These are phyloP conservation scores for Corylus heterophylla DNA, from an alignment of 306 rosid genomes.

Conservation along the genomic window DNA sequence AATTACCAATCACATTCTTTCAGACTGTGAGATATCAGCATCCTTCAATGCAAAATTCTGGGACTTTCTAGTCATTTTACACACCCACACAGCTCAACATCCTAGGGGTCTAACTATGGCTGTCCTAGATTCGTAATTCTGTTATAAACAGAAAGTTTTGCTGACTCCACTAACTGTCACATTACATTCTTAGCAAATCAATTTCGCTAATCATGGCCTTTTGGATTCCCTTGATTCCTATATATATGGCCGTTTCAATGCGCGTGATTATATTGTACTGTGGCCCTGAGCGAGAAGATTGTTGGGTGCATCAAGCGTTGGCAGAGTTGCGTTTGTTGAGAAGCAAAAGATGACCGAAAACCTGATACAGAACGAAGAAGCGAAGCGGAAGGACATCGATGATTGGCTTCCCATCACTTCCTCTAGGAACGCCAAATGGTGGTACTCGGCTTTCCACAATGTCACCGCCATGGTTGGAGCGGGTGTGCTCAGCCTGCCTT, in stretches of 20 bases:
- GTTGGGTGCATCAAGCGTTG: not conserved
- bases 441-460: conserved; percentile 91
- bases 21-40: not conserved
- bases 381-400: conserved; percentile 35
- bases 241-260: not conserved
- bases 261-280: not conserved
- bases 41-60: not conserved
- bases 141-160: not conserved
- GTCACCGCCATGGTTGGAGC: conserved; percentile 98
- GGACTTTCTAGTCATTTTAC: not conserved
- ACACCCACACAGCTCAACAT: not conserved
- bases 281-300: not conserved
- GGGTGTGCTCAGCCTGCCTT: conserved; percentile 88
- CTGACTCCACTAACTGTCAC: not conserved
- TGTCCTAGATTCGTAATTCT: not conserved
- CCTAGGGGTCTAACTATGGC: not conserved
- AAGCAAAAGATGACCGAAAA: conserved; percentile 12
- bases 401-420: conserved; percentile 91
- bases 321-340: not conserved
- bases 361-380: not conserved
- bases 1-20: not conserved
- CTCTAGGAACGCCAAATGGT: conserved; percentile 84
- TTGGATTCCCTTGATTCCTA: too few species aligned
- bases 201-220: not conserved
- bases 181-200: not conserved